Evolutionary conservation across 768 basidiomycete genomes (phyloP).

Genomic region (Leucocoprinus sp.): DNA sequence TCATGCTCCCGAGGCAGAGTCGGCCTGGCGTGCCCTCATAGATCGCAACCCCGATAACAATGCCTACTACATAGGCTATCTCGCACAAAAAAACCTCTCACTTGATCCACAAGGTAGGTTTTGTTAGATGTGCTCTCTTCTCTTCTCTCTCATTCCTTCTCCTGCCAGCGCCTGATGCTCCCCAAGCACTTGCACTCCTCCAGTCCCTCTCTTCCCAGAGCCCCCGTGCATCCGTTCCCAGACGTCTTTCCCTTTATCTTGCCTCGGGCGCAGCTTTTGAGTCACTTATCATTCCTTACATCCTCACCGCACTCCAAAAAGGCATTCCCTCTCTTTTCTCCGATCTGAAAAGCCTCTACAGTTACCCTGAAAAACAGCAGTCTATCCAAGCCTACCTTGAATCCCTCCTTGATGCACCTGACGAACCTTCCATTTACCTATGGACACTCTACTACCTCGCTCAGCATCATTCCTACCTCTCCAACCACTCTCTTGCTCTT

Average conservation of each 20-base stretch:
- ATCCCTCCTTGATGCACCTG: constrained; percentile 14
- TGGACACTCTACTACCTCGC: constrained; percentile 96
- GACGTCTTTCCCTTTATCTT: constrained; percentile 64
- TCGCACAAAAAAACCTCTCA: constrained; percentile 56
- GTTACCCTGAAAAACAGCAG: constrained; percentile 48
- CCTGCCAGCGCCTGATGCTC: constrained; percentile 38
- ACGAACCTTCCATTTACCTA: constrained; percentile 74
- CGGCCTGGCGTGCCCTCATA: constrained; percentile 74
- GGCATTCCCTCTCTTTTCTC: constrained; percentile 92
- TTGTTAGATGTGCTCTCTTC: no score
- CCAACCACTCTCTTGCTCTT: constrained; percentile 44
- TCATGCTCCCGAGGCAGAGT: constrained; percentile 60
- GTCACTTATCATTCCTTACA: constrained; percentile 54
- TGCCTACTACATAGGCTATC: constrained; percentile 71
- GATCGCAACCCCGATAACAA: constrained; percentile 80
- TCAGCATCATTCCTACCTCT: constrained; percentile 73
- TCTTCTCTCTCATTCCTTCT: not conserved
- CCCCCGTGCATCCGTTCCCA: constrained; percentile 64
- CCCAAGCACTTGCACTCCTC: constrained; percentile 49
- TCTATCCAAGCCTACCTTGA: constrained; percentile 42
- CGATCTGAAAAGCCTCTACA: constrained; percentile 83
- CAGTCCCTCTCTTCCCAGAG: constrained; percentile 50
- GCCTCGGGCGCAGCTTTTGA: constrained; percentile 64
- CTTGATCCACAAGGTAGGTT: constrained; percentile 41
- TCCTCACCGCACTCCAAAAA: constrained; percentile 62